Percentiles rank a stretch among this genome's conserved stretches.
These are phyloP conservation scores for Pseudonitzschia delicatissima DNA, from an alignment of 108 stramenopile species.

Conservation along the genomic window DNA sequence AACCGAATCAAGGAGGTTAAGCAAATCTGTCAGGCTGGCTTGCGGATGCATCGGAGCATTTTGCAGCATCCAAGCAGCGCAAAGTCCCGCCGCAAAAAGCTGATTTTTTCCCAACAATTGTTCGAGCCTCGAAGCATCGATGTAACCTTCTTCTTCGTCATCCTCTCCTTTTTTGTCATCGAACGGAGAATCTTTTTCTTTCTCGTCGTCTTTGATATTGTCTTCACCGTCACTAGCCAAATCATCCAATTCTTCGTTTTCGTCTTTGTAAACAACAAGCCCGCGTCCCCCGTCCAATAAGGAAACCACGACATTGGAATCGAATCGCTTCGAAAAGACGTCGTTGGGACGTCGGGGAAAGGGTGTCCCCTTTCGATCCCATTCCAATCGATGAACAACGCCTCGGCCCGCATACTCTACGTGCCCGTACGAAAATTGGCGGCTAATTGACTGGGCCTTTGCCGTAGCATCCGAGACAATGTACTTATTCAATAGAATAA, in stretches of 20 bases:
- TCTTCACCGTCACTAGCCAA: constrained; percentile 16
- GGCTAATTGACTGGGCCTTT: constrained; percentile 83
- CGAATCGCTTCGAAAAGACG: constrained; percentile 14
- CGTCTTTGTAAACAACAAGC: constrained; percentile 46
- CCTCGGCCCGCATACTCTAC: constrained; percentile 90
- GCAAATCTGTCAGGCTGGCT: constrained; percentile 47
- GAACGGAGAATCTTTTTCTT: too few species aligned
- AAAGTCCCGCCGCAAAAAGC: constrained; percentile 77
- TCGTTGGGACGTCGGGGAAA: constrained; percentile 41
- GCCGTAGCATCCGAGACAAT: constrained; percentile 77
- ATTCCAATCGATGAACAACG: constrained; percentile 82
- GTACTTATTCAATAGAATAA: constrained; percentile 91
- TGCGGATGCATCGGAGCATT: constrained; percentile 42
- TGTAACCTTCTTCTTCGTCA: constrained; percentile 73
- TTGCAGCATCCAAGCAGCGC: constrained; percentile 65
- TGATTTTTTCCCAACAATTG: constrained; percentile 79
- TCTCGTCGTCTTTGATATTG: constrained; percentile 3
- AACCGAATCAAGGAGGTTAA: constrained; percentile 48
- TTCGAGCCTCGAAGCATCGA: constrained; percentile 79
- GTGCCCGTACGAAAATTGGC: constrained; percentile 85
- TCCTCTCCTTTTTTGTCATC: constrained; percentile 28
- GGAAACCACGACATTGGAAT: constrained; percentile 13
- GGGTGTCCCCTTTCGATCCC: constrained; percentile 63
- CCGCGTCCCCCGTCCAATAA: constrained; percentile 66
- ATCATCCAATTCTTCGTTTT: constrained; percentile 11